Percentiles rank a stretch among this genome's conserved stretches.
Evolutionary conservation across 164 flowering plant genomes (phyloP).

Genomic region (Brasenia schreberi): DNA sequence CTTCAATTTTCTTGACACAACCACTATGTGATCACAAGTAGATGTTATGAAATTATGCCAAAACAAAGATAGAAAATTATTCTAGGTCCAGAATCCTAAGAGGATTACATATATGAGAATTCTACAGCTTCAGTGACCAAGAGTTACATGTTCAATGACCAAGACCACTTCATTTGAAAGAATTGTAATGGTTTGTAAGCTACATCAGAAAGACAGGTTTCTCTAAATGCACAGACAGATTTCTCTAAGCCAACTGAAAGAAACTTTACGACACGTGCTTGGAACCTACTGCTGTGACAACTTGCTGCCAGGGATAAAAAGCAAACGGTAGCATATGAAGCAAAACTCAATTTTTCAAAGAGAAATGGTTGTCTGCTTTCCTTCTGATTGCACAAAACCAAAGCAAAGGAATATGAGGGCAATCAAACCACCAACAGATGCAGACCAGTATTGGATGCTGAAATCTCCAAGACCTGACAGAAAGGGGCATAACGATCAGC

Average conservation of each 20-base stretch:
- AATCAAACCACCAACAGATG: conserved; percentile 43
- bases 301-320: conserved; percentile 32
- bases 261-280: background rate
- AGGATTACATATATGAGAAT: no score
- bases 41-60: no score
- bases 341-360: conserved; percentile 16
- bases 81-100: no score
- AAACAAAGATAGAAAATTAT: no score
- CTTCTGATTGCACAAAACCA: conserved; percentile 9
- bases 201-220: no score
- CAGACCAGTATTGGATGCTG: conserved; percentile 68
- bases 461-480: conserved; percentile 52
- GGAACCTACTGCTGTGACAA: conserved; percentile 31
- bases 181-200: background rate
- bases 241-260: no score
- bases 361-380: conserved; percentile 5
- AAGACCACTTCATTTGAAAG: background rate
- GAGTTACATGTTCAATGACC: background rate
- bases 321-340: conserved; percentile 23
- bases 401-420: conserved; percentile 44
- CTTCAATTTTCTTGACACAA: no score
- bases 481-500: conserved; percentile 8
- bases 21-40: no score
- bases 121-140: background rate
- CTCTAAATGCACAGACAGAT: no score